Conservation (phyloP, 1,284 basidiomycete species). For the Sporisorium iseilematis-ciliati region DNA sequence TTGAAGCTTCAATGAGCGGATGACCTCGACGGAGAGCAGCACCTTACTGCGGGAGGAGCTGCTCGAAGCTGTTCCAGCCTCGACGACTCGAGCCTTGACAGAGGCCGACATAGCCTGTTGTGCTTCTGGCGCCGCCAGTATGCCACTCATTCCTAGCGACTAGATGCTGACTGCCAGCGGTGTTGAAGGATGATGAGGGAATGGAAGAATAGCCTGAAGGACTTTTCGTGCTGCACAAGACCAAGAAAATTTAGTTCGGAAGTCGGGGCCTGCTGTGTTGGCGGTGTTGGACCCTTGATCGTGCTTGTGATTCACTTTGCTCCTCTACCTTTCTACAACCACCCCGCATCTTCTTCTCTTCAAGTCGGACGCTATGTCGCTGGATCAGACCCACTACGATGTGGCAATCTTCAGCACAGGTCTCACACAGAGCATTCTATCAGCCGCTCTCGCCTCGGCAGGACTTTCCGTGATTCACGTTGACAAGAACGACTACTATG, state of each 20-base stretch:
- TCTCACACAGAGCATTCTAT: conserved; percentile 75
- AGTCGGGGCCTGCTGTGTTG: too few species aligned
- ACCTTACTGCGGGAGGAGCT: conserved; percentile 33
- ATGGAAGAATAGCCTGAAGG: neutral
- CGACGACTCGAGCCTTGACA: conserved; percentile 22
- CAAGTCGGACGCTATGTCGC: conserved; percentile 31
- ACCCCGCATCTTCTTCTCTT: neutral
- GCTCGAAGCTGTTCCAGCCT: conserved; percentile 29
- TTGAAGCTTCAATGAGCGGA: conserved; percentile 40
- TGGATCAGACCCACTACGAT: conserved; percentile 75
- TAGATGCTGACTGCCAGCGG: neutral
- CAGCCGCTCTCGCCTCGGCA: conserved; percentile 80
- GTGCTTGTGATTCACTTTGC: too few species aligned
- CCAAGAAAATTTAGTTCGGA: too few species aligned
- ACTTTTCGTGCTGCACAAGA: neutral
- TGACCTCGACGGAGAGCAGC: conserved; percentile 36
- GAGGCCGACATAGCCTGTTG: neutral
- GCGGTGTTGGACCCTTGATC: too few species aligned
- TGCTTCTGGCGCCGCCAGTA: neutral
- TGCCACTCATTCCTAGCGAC: conserved; percentile 12
- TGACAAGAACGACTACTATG: conserved; percentile 87
- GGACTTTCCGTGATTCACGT: conserved; percentile 88
- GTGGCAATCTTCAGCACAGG: conserved; percentile 88
- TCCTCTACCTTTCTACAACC: neutral
- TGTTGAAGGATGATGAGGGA: neutral